Percentiles rank a stretch among this genome's conserved stretches.
These are phyloP conservation scores for Solanum hybrid DNA, from an alignment of 305 asterid species.

Conservation along the genomic window DNA sequence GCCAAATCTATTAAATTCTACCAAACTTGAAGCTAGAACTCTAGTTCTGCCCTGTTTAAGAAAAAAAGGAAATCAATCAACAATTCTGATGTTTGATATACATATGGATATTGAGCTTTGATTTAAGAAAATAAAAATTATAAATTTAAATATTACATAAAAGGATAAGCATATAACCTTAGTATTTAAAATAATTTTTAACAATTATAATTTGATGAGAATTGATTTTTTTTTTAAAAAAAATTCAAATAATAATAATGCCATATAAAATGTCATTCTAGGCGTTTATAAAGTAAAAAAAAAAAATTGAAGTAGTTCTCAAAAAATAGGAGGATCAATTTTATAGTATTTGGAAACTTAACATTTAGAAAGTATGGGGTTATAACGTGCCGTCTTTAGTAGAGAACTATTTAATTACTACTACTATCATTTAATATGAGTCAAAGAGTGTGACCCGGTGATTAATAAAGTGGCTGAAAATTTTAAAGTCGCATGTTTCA, in stretches of 20 bases:
- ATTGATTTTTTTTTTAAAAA: neutral
- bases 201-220: too few relatives aligned
- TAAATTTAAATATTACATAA: too few relatives aligned
- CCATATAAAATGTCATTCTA: neutral
- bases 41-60: too few relatives aligned
- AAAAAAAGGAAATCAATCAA: neutral
- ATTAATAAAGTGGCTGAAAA: neutral
- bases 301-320: neutral
- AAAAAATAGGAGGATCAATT: neutral
- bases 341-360: neutral
- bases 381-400: neutral
- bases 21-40: neutral
- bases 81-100: neutral
- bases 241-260: neutral
- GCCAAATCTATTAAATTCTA: too few relatives aligned
- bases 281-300: neutral
- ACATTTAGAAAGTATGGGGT: neutral
- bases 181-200: too few relatives aligned
- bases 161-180: neutral
- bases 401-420: too few relatives aligned
- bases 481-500: too few relatives aligned
- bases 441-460: neutral
- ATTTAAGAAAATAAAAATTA: too few relatives aligned
- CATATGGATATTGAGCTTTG: neutral
- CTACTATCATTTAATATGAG: too few relatives aligned